A percentile compares a stretch with the other conserved stretches of the same genome.
Conservation (phyloP, 2,329 filamentous ascomycete species). For the Alternaria dauci region DNA sequence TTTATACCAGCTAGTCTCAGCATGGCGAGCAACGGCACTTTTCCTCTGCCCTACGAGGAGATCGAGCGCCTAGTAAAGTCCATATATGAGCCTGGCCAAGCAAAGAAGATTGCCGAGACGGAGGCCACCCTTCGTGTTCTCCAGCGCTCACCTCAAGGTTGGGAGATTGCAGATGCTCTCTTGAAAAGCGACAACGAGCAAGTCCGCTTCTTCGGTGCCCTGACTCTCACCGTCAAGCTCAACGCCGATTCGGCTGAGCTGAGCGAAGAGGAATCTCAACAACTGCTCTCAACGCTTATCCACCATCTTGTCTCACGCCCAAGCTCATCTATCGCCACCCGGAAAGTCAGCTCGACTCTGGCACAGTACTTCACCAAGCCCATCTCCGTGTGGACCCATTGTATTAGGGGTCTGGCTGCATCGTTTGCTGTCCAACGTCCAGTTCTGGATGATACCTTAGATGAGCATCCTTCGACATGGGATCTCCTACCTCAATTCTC, state of each 20-base stretch:
- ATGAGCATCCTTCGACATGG: conserved; percentile 54
- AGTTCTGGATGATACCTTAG: conserved; percentile 60
- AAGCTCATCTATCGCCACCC: conserved; percentile 67
- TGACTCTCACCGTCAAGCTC: conserved; percentile 93
- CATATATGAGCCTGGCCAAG: conserved; percentile 59
- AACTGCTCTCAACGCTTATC: conserved; percentile 49
- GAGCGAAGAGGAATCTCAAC: conserved; percentile 45
- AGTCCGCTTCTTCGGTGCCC: conserved; percentile 88
- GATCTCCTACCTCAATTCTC: conserved; percentile 59
- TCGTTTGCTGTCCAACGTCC: conserved; percentile 62
- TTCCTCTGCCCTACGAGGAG: conserved; percentile 44
- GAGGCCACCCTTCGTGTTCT: conserved; percentile 81
- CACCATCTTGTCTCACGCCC: conserved; percentile 44
- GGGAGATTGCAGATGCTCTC: conserved; percentile 82
- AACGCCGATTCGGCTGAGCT: conserved; percentile 77
- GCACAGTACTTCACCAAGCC: conserved; percentile 79
- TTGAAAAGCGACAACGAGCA: conserved; percentile 74
- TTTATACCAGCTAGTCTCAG: not conserved
- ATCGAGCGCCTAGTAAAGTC: conserved; percentile 59
- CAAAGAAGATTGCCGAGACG: conserved; percentile 59
- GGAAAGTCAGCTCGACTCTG: conserved; percentile 79
- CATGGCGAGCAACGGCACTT: conserved; percentile 34
- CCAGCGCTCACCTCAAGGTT: conserved; percentile 82
- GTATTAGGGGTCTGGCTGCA: conserved; percentile 69
- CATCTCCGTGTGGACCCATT: conserved; percentile 71